Base-by-base conservation (phyloP, 192 early-diverging fungal genomes). In the Coemansia sp. region DNA sequence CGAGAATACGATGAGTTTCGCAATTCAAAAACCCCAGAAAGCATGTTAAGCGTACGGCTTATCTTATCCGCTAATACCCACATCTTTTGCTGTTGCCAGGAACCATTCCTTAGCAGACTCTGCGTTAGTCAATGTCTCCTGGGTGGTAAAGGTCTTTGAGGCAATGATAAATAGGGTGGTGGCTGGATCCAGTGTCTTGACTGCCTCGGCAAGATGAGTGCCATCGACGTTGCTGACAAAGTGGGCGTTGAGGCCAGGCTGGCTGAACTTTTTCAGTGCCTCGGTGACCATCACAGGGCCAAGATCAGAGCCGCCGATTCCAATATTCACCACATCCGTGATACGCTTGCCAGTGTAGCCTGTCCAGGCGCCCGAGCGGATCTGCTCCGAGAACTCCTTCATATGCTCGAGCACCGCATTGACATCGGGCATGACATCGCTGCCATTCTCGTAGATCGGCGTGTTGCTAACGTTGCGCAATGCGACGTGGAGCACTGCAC, bases 201-300 rank as follows among this genome's bases (percentile, higher is more conserved):
- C 83, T 0, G 89, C 89, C 85, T 99, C 97, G 20, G 95, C 95
- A 62, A 99, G 85, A 68, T 99, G 95, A 17, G 97, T 99, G 61
- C 97, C 97, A 67, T 99, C 97, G 72, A 99, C 94, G 83, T 99
- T 99, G 65, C 91, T 93, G 44, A 99, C 96, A 89, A 95, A 99
- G 83, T 99, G 96, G 19, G 91, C 91, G 71, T 85, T 85, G 43
- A 99, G 79, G 5, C 86, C 91, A 20, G 85, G 67, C 57, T 93
- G 86, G 51, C 91, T 88, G 79, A 94, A 98, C 22, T 90, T 92
- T 86, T 98, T 98, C 68, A 99, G 86, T 8, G 97, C 95, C 84
- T 99, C 95, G n/a, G 96, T 98, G 19, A 95, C 97, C 96, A 99
- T 99, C 61, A 96, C 94, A 20, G 96, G 96, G 39, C 96, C 96